Percentiles rank a stretch among this genome's conserved stretches.
These are phyloP conservation scores for Delonix regia DNA, from an alignment of 306 rosid species.

Conservation along the genomic window DNA sequence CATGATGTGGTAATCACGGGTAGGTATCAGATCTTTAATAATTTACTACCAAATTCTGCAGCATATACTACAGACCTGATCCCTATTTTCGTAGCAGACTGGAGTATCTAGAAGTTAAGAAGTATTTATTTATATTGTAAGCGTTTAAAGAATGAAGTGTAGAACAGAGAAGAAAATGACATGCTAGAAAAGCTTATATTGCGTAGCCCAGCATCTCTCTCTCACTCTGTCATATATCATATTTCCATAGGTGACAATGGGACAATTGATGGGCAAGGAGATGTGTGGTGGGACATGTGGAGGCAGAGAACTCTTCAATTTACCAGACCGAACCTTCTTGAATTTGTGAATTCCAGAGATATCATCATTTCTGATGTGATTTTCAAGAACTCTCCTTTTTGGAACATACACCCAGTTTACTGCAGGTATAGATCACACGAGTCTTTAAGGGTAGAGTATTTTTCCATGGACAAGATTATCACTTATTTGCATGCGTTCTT, in stretches of 20 bases:
- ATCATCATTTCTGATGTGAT: constrained; percentile 79
- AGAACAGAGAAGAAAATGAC: not conserved
- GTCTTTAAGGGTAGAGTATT: not conserved
- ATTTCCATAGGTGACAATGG: constrained; percentile 71
- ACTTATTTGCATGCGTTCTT: not conserved
- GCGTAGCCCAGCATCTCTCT: constrained; percentile 8
- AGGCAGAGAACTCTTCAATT: constrained; percentile 75
- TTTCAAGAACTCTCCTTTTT: constrained; percentile 85
- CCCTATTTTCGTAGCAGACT: not conserved
- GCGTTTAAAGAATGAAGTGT: constrained; percentile 9
- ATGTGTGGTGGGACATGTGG: constrained; percentile 99
- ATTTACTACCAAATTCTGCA: not conserved
- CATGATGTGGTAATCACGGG: constrained; percentile 84
- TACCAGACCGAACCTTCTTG: constrained; percentile 89
- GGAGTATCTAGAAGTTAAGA: not conserved
- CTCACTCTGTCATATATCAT: not conserved
- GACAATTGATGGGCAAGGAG: constrained; percentile 93
- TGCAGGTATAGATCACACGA: constrained; percentile 61
- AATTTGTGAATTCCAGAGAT: constrained; percentile 71
- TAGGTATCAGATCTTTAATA: constrained; percentile 37
- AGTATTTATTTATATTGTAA: not conserved
- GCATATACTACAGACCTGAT: not conserved
- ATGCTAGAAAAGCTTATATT: constrained; percentile 5
- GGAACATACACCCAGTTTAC: constrained; percentile 98
- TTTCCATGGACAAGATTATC: not conserved